Conservation (phyloP, 768 basidiomycete species). For the Clavaria fumosa region DNA sequence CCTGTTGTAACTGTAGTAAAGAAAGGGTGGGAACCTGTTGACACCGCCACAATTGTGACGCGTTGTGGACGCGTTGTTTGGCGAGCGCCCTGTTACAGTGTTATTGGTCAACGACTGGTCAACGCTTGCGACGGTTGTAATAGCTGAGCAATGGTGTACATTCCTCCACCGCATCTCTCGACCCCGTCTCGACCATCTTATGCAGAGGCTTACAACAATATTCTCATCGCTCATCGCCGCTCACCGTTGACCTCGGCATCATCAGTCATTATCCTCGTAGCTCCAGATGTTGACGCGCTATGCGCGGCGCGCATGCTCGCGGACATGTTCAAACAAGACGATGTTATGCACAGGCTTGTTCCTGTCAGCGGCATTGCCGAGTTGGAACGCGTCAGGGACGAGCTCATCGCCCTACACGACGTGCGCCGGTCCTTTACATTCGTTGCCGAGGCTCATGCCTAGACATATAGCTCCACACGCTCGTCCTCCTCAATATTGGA, state of each 20-base stretch:
- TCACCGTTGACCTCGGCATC: slow-evolving; percentile 67
- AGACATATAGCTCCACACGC: slow-evolving; percentile 54
- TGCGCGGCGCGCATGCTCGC: slow-evolving; percentile 86
- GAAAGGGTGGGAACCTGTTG: too few species aligned
- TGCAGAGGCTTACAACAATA: slow-evolving; percentile 53
- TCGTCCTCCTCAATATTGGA: slow-evolving; percentile 89
- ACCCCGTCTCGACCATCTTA: slow-evolving; percentile 47
- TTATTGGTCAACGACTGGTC: background rate
- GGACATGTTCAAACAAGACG: slow-evolving; percentile 83
- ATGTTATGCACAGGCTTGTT: slow-evolving; percentile 77
- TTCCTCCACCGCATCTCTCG: slow-evolving; percentile 57
- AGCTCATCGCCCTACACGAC: slow-evolving; percentile 12
- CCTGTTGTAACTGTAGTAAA: too few species aligned
- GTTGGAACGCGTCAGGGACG: slow-evolving; percentile 9
- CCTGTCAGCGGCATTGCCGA: slow-evolving; percentile 81
- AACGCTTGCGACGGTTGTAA: too few species aligned
- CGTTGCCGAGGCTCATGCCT: slow-evolving; percentile 1
- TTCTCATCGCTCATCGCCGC: slow-evolving; percentile 56
- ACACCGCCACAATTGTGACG: too few species aligned
- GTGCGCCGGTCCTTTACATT: slow-evolving; percentile 6
- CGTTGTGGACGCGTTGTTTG: too few species aligned
- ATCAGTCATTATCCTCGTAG: slow-evolving; percentile 72
- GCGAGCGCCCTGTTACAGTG: background rate
- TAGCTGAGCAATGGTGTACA: slow-evolving; percentile 55
- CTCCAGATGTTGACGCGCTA: slow-evolving; percentile 84